These are phyloP conservation scores for Zanthoxylum bungeanum DNA, from an alignment of 345 rosid genomes.

Conservation along the genomic window DNA sequence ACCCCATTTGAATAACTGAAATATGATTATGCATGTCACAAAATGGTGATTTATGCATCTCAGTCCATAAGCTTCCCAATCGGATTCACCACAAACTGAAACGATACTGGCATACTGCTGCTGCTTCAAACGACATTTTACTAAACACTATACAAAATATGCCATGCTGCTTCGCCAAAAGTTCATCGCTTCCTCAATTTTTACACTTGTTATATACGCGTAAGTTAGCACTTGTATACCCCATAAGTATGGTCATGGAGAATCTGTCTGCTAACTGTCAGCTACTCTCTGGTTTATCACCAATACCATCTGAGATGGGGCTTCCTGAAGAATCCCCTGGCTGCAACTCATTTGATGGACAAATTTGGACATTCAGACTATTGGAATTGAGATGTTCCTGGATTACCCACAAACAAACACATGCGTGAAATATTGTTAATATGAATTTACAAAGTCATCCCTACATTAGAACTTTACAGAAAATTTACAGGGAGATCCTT, in stretches of 20 bases:
- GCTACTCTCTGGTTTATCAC: constrained; percentile 18
- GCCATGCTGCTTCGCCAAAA: constrained; percentile 20
- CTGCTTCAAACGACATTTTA: constrained; percentile 6
- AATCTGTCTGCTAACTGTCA: constrained; percentile 20
- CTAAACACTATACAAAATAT: constrained; percentile 36
- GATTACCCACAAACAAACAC: constrained; percentile 20
- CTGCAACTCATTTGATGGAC: constrained; percentile 30
- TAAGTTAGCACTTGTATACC: constrained; percentile 30
- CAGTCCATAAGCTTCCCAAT: no score
- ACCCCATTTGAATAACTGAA: no score
- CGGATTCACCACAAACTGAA: constrained; percentile 12
- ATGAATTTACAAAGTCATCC: neutral
- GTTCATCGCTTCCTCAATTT: constrained; percentile 35
- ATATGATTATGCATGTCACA: no score
- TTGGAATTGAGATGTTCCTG: constrained; percentile 37
- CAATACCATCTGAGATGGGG: constrained; percentile 22
- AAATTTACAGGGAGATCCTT: neutral
- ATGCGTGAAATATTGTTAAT: neutral
- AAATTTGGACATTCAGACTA: constrained; percentile 40
- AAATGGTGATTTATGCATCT: no score
- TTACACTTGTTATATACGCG: constrained; percentile 35
- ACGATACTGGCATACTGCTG: constrained; percentile 21
- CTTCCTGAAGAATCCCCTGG: constrained; percentile 29
- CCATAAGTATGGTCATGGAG: constrained; percentile 11
- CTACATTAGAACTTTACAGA: neutral